Percentiles rank a stretch among this genome's conserved stretches.
These are phyloP conservation scores for Erodium maritimum DNA, from an alignment of 345 rosid species.

Conservation along the genomic window DNA sequence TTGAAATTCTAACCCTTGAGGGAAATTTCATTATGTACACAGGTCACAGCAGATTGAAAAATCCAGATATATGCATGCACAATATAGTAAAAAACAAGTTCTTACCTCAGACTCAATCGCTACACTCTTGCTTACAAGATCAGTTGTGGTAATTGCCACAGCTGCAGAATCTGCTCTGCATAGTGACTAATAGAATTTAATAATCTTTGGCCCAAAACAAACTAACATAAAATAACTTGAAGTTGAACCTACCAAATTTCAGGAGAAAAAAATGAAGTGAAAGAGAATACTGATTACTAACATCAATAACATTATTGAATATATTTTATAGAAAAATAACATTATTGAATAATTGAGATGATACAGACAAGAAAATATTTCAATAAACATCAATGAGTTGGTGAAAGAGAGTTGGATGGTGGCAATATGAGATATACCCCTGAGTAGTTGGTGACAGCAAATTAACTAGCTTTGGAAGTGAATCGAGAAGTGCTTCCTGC, in stretches of 20 bases:
- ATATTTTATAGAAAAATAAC: no score
- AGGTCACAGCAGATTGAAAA: no score
- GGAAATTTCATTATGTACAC: no score
- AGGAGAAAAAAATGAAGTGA: no score
- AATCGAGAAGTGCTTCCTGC: constrained; percentile 68
- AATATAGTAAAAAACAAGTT: neutral
- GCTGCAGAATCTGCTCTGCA: constrained; percentile 95
- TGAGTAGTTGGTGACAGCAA: constrained; percentile 46
- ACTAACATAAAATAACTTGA: neutral
- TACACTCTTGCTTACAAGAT: constrained; percentile 93
- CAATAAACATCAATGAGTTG: neutral
- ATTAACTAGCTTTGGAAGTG: constrained; percentile 60
- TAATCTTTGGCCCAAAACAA: neutral
- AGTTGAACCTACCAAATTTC: neutral
- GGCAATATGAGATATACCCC: constrained; percentile 33
- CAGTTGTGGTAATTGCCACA: constrained; percentile 91
- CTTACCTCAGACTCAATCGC: constrained; percentile 71
- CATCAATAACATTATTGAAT: no score
- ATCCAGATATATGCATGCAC: no score
- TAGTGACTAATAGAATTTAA: constrained; percentile 10
- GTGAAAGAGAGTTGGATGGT: neutral
- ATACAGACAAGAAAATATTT: no score
- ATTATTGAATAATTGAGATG: no score
- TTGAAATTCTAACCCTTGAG: neutral
- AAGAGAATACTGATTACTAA: no score